phyloP scores from a whole-genome alignment of 2,329 filamentous ascomycete species.

The Beauveria bassiana region DNA sequence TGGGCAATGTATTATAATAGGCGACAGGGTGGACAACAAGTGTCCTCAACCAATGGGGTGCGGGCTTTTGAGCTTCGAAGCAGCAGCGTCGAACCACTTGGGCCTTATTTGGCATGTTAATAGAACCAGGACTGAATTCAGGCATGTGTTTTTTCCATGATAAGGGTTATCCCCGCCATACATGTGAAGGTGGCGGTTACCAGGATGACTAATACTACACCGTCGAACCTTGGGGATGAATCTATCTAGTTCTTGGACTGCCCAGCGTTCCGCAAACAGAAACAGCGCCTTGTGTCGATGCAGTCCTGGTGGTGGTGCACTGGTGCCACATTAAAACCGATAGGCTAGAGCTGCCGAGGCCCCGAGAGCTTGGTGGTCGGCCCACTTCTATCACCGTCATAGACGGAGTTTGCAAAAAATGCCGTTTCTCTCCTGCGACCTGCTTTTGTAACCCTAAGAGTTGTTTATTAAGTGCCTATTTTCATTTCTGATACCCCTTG shows the following conservation, averaged over 20 bases:
- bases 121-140: neutral
- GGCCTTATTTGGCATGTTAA: neutral
- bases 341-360: neutral
- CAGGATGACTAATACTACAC: neutral
- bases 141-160: neutral
- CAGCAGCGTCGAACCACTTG: neutral
- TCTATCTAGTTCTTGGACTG: too few relatives aligned
- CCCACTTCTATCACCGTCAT: neutral
- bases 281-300: neutral
- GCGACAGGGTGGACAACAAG: neutral
- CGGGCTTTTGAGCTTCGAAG: neutral
- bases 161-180: too few relatives aligned
- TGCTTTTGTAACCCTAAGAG: neutral
- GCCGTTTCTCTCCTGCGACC: conserved; percentile 7
- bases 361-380: neutral
- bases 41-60: neutral
- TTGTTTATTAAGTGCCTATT: neutral
- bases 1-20: conserved; percentile 6
- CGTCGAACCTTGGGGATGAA: too few relatives aligned
- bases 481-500: neutral
- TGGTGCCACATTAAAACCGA: neutral
- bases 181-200: neutral
- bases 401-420: conserved; percentile 11
- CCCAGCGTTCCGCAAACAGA: neutral
- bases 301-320: neutral